These are phyloP conservation scores for Syncephalastrum sp. DNA, from an alignment of 371 early-diverging fungal genomes.

Conservation along the genomic window DNA sequence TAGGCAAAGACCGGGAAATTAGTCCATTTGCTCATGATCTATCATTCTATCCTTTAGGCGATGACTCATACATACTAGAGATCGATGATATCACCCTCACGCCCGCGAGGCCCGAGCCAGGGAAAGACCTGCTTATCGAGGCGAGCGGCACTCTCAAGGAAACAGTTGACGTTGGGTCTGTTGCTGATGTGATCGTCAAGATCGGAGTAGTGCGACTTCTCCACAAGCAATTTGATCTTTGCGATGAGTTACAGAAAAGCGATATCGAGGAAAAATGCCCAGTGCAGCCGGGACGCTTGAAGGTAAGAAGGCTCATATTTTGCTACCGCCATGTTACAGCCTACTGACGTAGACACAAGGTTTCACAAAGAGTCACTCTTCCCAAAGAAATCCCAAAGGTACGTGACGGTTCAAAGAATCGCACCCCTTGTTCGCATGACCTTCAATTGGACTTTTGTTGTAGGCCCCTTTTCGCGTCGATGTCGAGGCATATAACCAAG, in stretches of 20 bases:
- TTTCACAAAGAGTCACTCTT: conserved; percentile 48
- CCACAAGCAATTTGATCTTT: conserved; percentile 46
- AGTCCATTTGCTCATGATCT: not conserved
- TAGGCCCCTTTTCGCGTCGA: conserved; percentile 17
- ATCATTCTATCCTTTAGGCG: conserved; percentile 2
- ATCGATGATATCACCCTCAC: conserved; percentile 20
- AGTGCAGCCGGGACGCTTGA: conserved; percentile 9
- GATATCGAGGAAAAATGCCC: conserved; percentile 29
- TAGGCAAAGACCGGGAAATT: not conserved
- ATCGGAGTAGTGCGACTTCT: conserved; percentile 39
- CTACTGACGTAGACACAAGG: conserved; percentile 36
- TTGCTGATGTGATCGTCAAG: conserved; percentile 47
- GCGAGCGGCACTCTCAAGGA: conserved; percentile 46
- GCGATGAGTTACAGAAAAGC: conserved; percentile 49
- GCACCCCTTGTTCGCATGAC: not conserved
- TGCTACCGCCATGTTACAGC: conserved; percentile 40
- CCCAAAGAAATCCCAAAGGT: conserved; percentile 52
- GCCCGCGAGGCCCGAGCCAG: conserved; percentile 52
- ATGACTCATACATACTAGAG: conserved; percentile 12
- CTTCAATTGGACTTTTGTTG: not conserved
- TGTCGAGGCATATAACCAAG: conserved; percentile 11
- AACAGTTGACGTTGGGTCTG: conserved; percentile 48
- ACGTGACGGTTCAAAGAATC: conserved; percentile 16
- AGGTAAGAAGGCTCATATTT: conserved; percentile 9
- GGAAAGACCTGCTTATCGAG: conserved; percentile 49